A percentile compares a stretch with the other conserved stretches of the same genome.
phyloP scores from a whole-genome alignment of 495 filamentous ascomycete species.

The Hyphodiscus hymeniophilus region DNA sequence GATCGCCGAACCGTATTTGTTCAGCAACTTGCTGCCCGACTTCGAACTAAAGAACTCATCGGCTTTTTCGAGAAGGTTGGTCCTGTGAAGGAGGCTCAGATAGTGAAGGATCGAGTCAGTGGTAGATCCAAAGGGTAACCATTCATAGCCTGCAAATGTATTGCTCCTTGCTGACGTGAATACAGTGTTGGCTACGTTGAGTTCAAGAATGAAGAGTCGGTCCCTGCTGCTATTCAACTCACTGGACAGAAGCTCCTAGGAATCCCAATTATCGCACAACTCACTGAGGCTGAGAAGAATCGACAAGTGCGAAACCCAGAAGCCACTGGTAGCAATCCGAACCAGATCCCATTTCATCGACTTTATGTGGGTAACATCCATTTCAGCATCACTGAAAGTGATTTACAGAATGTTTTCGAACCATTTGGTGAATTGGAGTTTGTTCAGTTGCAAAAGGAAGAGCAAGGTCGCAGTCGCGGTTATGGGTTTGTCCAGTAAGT shows the following conservation, averaged over 20 bases:
- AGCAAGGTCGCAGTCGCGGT: slow-evolving; percentile 80
- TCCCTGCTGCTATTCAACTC: slow-evolving; percentile 88
- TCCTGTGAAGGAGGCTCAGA: slow-evolving; percentile 94
- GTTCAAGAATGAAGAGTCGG: slow-evolving; percentile 94
- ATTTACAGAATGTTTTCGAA: slow-evolving; percentile 94
- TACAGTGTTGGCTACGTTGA: slow-evolving; percentile 96
- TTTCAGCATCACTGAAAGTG: slow-evolving; percentile 97
- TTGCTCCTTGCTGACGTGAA: slow-evolving; percentile 25
- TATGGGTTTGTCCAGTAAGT: slow-evolving; percentile 99
- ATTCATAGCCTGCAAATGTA: neutral
- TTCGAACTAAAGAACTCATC: slow-evolving; percentile 87
- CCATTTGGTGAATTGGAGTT: slow-evolving; percentile 98
- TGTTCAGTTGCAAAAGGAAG: slow-evolving; percentile 93
- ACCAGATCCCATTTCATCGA: slow-evolving; percentile 90
- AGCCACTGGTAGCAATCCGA: slow-evolving; percentile 49
- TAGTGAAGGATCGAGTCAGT: slow-evolving; percentile 97
- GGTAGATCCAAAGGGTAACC: slow-evolving; percentile 94
- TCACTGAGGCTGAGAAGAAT: slow-evolving; percentile 99
- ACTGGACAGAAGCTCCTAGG: slow-evolving; percentile 98
- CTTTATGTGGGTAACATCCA: slow-evolving; percentile 99
- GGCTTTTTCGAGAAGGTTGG: slow-evolving; percentile 95
- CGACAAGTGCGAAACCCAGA: slow-evolving; percentile 87
- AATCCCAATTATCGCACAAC: slow-evolving; percentile 96
- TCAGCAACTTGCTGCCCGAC: slow-evolving; percentile 88
- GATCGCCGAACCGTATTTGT: slow-evolving; percentile 97